A percentile compares a stretch with the other conserved stretches of the same genome.
Evolutionary conservation across 1,284 basidiomycete species (phyloP).

Genomic region (Marasmius oreades): DNA sequence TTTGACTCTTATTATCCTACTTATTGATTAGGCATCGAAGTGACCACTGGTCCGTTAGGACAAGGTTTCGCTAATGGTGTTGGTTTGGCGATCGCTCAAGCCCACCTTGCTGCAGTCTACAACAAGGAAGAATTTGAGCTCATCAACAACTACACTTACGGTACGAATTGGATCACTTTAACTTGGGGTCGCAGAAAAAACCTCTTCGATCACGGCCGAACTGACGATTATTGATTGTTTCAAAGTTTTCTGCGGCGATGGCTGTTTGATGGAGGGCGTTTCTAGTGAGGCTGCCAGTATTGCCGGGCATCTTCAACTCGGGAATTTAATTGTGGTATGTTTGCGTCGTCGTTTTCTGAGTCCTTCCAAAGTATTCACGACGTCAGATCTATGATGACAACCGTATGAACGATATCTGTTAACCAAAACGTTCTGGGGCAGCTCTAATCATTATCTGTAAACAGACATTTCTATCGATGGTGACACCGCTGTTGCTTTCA

Average conservation of each 20-base stretch:
- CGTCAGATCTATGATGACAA: conserved; percentile 85
- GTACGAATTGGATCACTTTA: conserved; percentile 34
- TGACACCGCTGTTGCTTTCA: conserved; percentile 89
- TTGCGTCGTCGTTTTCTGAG: conserved; percentile 12
- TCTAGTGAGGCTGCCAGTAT: conserved; percentile 88
- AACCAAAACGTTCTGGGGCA: background rate
- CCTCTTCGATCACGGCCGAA: no score
- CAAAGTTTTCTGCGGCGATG: conserved; percentile 87
- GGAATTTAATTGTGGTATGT: conserved; percentile 86
- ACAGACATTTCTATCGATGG: conserved; percentile 95
- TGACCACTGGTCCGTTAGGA: conserved; percentile 94
- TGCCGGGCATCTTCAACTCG: conserved; percentile 90
- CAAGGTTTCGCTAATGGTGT: conserved; percentile 94
- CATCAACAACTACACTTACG: conserved; percentile 90
- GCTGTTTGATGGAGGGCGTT: conserved; percentile 96
- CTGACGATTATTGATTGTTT: conserved; percentile 12
- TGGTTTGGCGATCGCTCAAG: conserved; percentile 91
- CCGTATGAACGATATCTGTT: conserved; percentile 44
- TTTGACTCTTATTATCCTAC: conserved; percentile 2
- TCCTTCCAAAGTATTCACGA: conserved; percentile 4
- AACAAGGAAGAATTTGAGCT: conserved; percentile 86
- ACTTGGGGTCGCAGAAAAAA: no score
- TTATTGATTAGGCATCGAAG: conserved; percentile 66
- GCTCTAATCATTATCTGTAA: conserved; percentile 7
- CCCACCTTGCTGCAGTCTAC: conserved; percentile 84